Base-by-base conservation (phyloP, 2,329 filamentous ascomycete species). In the Grosmannia clavigera region DNA sequence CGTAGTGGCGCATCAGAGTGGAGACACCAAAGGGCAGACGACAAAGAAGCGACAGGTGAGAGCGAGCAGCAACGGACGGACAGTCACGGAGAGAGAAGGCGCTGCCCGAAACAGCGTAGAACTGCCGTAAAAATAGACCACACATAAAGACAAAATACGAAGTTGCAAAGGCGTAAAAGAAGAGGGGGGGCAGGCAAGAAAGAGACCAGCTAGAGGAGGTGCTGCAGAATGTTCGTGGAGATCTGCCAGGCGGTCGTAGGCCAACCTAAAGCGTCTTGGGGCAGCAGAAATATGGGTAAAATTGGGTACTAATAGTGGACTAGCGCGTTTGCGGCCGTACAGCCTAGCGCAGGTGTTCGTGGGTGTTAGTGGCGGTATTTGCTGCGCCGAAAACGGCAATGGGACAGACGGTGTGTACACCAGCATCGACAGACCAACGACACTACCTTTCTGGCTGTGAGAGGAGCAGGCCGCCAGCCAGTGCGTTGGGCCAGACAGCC, bases 351-450 rank as follows among this genome's bases (percentile, higher is more conserved):
- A 40, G 33, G 22, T 27, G 38, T 29, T 48, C 19, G 55, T 57
- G 40, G 25, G 40, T 57, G 55, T 57, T 57, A 57, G 55, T 57
- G 55, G 55, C 55, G 55, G 55, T 57, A 57, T 57, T 57, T 33
- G 55, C 27, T 50, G 40, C 58, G 60, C 61, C 64, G 64, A 64
- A 65, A 65, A 60, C 64, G 64, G 64, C 48, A 64, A 57, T 58
- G 52, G 27, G 38, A 27, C 16, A 29, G 25, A n/a, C 3, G 11
- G 16, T 40, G 33, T 38, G 50, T 29, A 53, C 10, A 38, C 33
- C 52, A 16, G 16, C 52, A 19, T 31, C 51, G 51, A 53, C 25
- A 33, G 51, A 19, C 31, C 31, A 55, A 55, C 50, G n/a, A 31
- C 29, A 38, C 27, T 35, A 55, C 19, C 19, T n/a, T 22, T 35